phyloP scores from a whole-genome alignment of 2,329 filamentous ascomycete species.

The Claviceps sp. region DNA sequence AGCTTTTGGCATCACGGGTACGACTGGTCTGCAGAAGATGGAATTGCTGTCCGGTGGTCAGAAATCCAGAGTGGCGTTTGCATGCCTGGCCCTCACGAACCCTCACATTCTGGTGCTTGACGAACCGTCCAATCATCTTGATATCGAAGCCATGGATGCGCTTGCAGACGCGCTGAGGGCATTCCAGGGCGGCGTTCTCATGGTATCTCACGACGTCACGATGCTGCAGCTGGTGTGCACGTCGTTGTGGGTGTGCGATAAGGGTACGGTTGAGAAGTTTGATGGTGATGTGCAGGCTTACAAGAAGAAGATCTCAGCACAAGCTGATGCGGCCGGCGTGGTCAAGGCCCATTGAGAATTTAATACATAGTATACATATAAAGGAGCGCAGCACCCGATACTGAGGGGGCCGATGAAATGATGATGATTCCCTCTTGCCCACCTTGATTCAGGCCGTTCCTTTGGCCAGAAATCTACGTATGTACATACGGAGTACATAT shows the following conservation, averaged over 20 bases:
- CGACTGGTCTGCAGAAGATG: slow-evolving; percentile 95
- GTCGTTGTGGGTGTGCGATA: slow-evolving; percentile 91
- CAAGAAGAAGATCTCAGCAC: slow-evolving; percentile 88
- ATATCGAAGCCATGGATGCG: slow-evolving; percentile 99
- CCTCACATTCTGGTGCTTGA: slow-evolving; percentile 96
- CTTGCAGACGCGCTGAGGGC: slow-evolving; percentile 68
- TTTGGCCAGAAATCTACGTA: neutral
- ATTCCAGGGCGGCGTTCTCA: slow-evolving; percentile 90
- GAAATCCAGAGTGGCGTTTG: slow-evolving; percentile 95
- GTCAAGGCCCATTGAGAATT: slow-evolving; percentile 50
- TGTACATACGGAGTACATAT: too few species aligned
- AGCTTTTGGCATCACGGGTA: slow-evolving; percentile 81
- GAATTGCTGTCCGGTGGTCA: slow-evolving; percentile 87
- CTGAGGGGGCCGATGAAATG: neutral
- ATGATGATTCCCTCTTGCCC: neutral
- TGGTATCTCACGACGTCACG: slow-evolving; percentile 98
- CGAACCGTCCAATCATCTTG: slow-evolving; percentile 95
- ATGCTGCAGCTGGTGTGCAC: slow-evolving; percentile 96
- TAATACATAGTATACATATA: neutral
- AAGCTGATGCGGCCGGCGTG: slow-evolving; percentile 79
- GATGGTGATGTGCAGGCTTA: slow-evolving; percentile 89
- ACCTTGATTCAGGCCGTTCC: neutral
- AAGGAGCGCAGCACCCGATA: neutral
- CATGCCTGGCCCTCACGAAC: slow-evolving; percentile 85
- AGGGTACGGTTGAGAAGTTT: slow-evolving; percentile 91